phyloP scores from a whole-genome alignment of 148 eudicot species.

The Simmondsia chinensis region DNA sequence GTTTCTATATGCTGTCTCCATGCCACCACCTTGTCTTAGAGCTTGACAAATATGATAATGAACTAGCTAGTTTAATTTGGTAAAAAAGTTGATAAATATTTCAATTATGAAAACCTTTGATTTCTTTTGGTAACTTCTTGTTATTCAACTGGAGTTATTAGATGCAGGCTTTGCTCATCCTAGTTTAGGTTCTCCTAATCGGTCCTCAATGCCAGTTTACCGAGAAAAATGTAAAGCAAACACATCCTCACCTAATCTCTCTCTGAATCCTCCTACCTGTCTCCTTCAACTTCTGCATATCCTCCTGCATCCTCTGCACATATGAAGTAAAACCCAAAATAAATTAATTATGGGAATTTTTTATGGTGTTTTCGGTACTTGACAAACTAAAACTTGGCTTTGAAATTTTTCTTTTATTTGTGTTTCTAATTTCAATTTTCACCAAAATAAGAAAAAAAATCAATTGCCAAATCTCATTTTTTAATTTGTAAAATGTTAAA shows the following conservation, averaged over 20 bases:
- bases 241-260: conserved; percentile 47
- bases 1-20: too few species aligned
- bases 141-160: not conserved
- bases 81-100: not conserved
- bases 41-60: too few species aligned
- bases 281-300: conserved; percentile 60
- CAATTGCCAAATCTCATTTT: not conserved
- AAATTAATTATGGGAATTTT: too few species aligned
- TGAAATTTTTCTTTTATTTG: too few species aligned
- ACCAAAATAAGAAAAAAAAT: not conserved
- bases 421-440: too few species aligned
- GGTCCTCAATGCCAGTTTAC: not conserved
- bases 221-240: not conserved
- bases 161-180: not conserved
- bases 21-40: too few species aligned
- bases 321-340: too few species aligned
- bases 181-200: not conserved
- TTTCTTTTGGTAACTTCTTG: not conserved
- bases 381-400: too few species aligned
- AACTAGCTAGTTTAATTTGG: too few species aligned
- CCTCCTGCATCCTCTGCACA: conserved; percentile 73
- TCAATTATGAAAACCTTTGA: not conserved
- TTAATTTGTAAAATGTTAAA: too few species aligned
- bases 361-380: too few species aligned
- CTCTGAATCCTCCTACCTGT: conserved; percentile 43